Base-by-base conservation (phyloP, 2,329 filamentous ascomycete genomes). In the Geosmithia putterillii region DNA sequence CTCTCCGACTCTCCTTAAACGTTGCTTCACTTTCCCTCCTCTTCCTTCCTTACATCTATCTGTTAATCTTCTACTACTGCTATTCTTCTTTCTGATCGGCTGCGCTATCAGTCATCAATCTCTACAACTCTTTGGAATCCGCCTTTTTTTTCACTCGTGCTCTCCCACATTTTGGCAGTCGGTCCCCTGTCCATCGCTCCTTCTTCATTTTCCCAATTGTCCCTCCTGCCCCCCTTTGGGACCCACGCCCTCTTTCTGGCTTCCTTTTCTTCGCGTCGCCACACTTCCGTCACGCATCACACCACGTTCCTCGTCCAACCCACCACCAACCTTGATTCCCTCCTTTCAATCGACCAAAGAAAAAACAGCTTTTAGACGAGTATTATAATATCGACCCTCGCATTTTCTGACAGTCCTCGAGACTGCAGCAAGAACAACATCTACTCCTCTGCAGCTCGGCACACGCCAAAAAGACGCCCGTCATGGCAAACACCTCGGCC, bases 401-500 rank as follows among this genome's bases (percentile, higher is more conserved):
- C 28, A 38, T 38, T 3, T 32, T 12, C 6, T 14, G 10, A 12
- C 10, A 12, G 28, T 12, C 28, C 28, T n/a, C 28, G 28, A 34
- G 28, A 34, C 28, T 34, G n/a, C 28, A 9, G 28, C n/a, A 9
- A n/a, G 9, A n/a, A 34, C 28, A 9, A 9, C 9, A n/a, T 34
- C 28, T 9, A 34, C n/a, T n/a, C n/a, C 28, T 34, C 28, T 9
- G n/a, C 9, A 34, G 28, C 28, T 9, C 9, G 28, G 9, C 17
- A 38, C 15, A 18, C 36, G 20, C 17, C 4, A 38, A 12, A 9
- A n/a, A n/a, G 9, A 38, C 36, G n/a, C 20, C 4, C n/a, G 17
- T 44, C 56, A 70, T 69, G 66, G 61, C 61, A 50, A 66, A 66
- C 57, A 53, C 60, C 48, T 58, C 60, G 38, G 48, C 52, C 44